Percentiles rank a stretch among this genome's conserved stretches.
Evolutionary conservation across 2,329 filamentous ascomycete species (phyloP).

Genomic region (Colletotrichum brevisporum): DNA sequence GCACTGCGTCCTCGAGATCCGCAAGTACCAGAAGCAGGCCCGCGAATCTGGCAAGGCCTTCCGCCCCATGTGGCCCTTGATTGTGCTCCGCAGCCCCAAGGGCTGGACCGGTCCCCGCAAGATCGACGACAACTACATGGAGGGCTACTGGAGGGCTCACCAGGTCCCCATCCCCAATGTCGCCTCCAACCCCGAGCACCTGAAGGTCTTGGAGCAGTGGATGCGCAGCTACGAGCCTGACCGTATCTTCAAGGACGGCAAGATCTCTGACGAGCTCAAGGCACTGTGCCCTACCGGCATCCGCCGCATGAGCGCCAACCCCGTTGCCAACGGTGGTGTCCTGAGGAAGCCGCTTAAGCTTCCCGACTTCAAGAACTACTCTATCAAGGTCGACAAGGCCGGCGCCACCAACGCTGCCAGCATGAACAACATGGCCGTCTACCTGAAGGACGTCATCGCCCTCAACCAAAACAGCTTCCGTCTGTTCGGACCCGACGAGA

Average conservation of each 20-base stretch:
- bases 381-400: slow-evolving; percentile 72
- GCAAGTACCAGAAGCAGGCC: slow-evolving; percentile 77
- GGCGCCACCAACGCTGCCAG: slow-evolving; percentile 71
- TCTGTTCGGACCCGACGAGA: slow-evolving; percentile 85
- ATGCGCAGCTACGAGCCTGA: slow-evolving; percentile 84
- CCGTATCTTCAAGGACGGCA: slow-evolving; percentile 76
- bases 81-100: slow-evolving; percentile 82
- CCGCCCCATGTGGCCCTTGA: slow-evolving; percentile 84
- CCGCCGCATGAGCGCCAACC: slow-evolving; percentile 83
- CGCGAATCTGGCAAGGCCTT: slow-evolving; percentile 78
- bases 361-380: slow-evolving; percentile 79
- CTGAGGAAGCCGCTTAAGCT: slow-evolving; percentile 77
- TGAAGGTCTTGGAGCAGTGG: slow-evolving; percentile 81
- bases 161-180: slow-evolving; percentile 84
- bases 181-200: slow-evolving; percentile 73
- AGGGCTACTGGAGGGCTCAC: slow-evolving; percentile 85
- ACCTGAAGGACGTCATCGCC: slow-evolving; percentile 77
- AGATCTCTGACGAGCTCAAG: slow-evolving; percentile 73
- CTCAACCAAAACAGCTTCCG: slow-evolving; percentile 78
- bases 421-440: slow-evolving; percentile 79
- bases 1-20: slow-evolving; percentile 79
- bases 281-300: slow-evolving; percentile 75
- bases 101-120: slow-evolving; percentile 85
- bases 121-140: slow-evolving; percentile 77
- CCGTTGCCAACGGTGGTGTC: slow-evolving; percentile 79